Conservation (phyloP, 768 basidiomycete genomes). For the Mycena indigotica region DNA sequence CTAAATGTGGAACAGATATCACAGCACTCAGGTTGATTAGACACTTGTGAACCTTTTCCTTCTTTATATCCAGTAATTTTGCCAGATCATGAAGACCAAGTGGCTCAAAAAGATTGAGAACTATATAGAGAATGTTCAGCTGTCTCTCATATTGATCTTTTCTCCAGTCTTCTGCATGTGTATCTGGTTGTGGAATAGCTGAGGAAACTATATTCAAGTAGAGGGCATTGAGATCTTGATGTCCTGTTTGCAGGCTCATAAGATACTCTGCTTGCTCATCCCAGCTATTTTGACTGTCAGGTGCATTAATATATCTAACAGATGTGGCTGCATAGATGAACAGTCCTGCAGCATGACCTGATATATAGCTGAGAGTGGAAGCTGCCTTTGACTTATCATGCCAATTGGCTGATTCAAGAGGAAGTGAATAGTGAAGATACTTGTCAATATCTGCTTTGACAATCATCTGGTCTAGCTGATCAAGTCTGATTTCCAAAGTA, state of each 20-base stretch:
- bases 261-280: background rate
- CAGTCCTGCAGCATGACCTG: background rate
- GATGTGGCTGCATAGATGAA: slow-evolving; percentile 8
- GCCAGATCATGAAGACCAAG: background rate
- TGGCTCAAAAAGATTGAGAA: slow-evolving; percentile 6
- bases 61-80: background rate
- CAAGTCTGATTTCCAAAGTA: slow-evolving; percentile 1
- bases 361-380: background rate
- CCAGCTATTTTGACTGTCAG: background rate
- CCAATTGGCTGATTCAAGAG: background rate
- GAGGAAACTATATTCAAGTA: slow-evolving; percentile 3
- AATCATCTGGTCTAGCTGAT: background rate
- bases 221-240: background rate
- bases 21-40: slow-evolving; percentile 1
- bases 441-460: slow-evolving; percentile 6
- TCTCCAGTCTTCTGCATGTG: background rate
- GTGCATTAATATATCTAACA: slow-evolving; percentile 3
- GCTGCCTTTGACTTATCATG: background rate
- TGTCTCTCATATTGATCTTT: background rate
- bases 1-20: background rate
- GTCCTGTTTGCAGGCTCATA: background rate
- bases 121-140: background rate
- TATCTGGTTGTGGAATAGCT: background rate
- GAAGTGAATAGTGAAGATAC: background rate
- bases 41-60: background rate